Conservation (phyloP, 2,329 filamentous ascomycete species). For the Exophiala phaeomuriformis region DNA sequence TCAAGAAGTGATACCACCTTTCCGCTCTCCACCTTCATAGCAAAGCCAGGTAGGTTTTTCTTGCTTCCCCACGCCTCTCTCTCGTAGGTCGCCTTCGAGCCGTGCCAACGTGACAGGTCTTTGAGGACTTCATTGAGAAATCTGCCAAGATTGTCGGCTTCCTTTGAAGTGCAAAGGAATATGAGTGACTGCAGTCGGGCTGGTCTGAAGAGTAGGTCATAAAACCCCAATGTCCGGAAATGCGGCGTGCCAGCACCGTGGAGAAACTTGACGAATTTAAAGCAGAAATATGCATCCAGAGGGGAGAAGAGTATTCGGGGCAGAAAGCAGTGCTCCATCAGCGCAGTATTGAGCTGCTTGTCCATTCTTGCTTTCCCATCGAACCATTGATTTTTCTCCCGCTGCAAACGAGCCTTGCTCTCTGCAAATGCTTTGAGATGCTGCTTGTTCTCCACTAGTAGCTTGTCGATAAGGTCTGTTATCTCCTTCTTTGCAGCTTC, state of each 20-base stretch:
- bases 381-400: slow-evolving; percentile 76
- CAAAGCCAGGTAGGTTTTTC: slow-evolving; percentile 68
- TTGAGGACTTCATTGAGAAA: slow-evolving; percentile 77
- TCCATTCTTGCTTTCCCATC: slow-evolving; percentile 55
- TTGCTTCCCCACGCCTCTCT: slow-evolving; percentile 67
- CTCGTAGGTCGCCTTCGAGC: slow-evolving; percentile 66
- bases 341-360: slow-evolving; percentile 61
- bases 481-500: slow-evolving; percentile 64
- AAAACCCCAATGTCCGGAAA: slow-evolving; percentile 77
- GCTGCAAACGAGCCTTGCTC: slow-evolving; percentile 61
- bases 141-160: slow-evolving; percentile 86
- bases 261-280: slow-evolving; percentile 77
- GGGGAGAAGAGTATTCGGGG: slow-evolving; percentile 78
- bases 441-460: slow-evolving; percentile 65
- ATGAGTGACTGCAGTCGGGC: slow-evolving; percentile 75
- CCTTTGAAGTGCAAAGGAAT: slow-evolving; percentile 80
- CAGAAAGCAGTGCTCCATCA: slow-evolving; percentile 89
- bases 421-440: slow-evolving; percentile 62
- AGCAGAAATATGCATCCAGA: slow-evolving; percentile 81
- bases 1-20: slow-evolving; percentile 66
- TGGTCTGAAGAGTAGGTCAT: slow-evolving; percentile 76
- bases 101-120: slow-evolving; percentile 79
- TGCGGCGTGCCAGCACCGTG: slow-evolving; percentile 77
- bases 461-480: slow-evolving; percentile 59
- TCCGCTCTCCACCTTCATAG: slow-evolving; percentile 63